Conservation (phyloP, 495 filamentous ascomycete genomes). For the Xylaria venustula region DNA sequence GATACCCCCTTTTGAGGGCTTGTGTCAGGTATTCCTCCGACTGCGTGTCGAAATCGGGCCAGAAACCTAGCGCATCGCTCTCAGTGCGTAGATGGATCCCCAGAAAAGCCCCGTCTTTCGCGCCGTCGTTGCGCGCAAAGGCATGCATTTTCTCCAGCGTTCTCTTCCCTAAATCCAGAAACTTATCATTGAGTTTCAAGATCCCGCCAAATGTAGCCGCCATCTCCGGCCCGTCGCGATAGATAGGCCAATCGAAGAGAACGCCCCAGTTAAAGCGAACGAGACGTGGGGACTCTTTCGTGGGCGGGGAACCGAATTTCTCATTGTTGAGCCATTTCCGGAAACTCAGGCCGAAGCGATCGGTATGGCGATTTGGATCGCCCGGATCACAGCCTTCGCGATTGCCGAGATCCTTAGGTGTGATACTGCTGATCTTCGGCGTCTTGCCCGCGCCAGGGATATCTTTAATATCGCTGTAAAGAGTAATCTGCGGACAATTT, state of each 20-base stretch:
- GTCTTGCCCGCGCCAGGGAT: conserved; percentile 20
- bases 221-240: conserved; percentile 46
- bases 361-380: conserved; percentile 48
- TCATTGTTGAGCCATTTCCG: conserved; percentile 28
- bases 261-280: conserved; percentile 49
- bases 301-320: conserved; percentile 29
- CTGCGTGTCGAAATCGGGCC: conserved; percentile 43
- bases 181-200: conserved; percentile 36
- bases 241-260: conserved; percentile 46
- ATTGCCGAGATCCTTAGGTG: conserved; percentile 42
- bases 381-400: conserved; percentile 45
- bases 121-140: conserved; percentile 25
- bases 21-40: conserved; percentile 36
- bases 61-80: conserved; percentile 41
- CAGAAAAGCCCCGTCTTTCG: conserved; percentile 26
- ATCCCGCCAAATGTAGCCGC: conserved; percentile 40
- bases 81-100: conserved; percentile 45
- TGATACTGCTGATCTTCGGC: conserved; percentile 42
- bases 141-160: conserved; percentile 33
- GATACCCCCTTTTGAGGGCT: conserved; percentile 28
- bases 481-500: conserved; percentile 44
- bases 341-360: conserved; percentile 40
- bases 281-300: conserved; percentile 31
- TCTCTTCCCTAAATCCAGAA: conserved; percentile 33
- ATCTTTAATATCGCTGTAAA: conserved; percentile 38